Percentiles rank a stretch among this genome's conserved stretches.
Conservation (phyloP, 176 grass and related monocot genomes). For the Carex myosuroides region DNA sequence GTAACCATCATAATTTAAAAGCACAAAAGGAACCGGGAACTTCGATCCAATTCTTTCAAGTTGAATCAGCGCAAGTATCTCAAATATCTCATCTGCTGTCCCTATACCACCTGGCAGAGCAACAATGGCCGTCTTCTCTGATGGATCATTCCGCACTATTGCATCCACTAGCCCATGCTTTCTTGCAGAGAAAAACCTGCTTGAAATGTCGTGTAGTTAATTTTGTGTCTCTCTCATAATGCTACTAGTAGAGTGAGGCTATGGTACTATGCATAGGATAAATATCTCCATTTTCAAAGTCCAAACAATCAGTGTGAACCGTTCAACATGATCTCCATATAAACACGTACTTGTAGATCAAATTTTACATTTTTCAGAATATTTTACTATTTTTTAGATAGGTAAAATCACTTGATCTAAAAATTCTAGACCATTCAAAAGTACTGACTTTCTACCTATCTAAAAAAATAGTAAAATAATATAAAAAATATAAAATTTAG, state of each 20-base stretch:
- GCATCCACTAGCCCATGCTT: constrained; percentile 90
- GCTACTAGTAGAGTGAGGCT: neutral
- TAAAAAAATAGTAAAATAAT: no score
- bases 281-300: no score
- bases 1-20: constrained; percentile 82
- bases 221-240: neutral
- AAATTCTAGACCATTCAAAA: no score
- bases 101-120: constrained; percentile 68
- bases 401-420: no score
- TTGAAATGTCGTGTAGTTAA: neutral
- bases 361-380: no score
- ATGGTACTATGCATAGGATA: no score
- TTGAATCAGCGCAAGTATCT: constrained; percentile 70
- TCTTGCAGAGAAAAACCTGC: constrained; percentile 84
- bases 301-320: no score
- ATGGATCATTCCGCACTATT: constrained; percentile 39
- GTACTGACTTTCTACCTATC: no score
- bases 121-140: constrained; percentile 41
- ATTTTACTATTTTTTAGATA: no score
- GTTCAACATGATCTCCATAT: no score
- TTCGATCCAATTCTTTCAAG: constrained; percentile 65
- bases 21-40: constrained; percentile 50
- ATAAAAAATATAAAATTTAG: no score
- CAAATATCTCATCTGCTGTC: constrained; percentile 72
- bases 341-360: no score